phyloP scores from a whole-genome alignment of 2,329 filamentous ascomycete species.

The Fusarium chaquense region DNA sequence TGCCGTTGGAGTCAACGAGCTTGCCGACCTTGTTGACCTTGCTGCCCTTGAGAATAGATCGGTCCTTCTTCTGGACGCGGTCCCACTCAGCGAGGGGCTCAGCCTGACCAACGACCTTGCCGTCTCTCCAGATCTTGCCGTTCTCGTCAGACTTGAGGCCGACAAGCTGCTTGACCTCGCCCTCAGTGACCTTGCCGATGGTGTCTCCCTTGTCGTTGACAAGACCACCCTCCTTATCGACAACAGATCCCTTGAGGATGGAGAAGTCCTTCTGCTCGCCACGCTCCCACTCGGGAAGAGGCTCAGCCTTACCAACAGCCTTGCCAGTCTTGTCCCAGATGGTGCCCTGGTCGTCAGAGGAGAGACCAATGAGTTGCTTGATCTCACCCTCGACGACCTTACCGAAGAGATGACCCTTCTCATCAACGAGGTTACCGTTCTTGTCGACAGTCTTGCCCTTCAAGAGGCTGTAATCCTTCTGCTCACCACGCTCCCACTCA shows the following conservation, averaged over 20 bases:
- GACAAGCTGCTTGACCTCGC: constrained; percentile 72
- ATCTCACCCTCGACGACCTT: constrained; percentile 72
- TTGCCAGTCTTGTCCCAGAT: constrained; percentile 73
- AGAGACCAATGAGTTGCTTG: constrained; percentile 72
- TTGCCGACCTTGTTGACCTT: constrained; percentile 72
- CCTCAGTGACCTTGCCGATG: constrained; percentile 73
- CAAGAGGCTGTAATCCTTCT: constrained; percentile 37
- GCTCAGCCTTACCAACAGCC: constrained; percentile 73
- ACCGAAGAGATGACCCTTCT: constrained; percentile 67
- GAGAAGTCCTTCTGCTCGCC: constrained; percentile 50
- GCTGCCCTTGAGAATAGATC: constrained; percentile 63
- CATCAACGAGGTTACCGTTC: constrained; percentile 67
- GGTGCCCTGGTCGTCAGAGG: constrained; percentile 75
- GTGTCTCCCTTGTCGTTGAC: constrained; percentile 65
- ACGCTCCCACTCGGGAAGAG: constrained; percentile 67
- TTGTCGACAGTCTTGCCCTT: constrained; percentile 70
- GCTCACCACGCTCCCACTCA: constrained; percentile 61
- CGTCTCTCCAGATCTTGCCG: constrained; percentile 72
- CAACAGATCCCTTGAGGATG: constrained; percentile 60
- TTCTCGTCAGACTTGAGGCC: constrained; percentile 75
- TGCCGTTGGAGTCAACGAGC: constrained; percentile 65
- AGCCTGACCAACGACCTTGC: constrained; percentile 73
- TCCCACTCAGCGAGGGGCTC: constrained; percentile 71
- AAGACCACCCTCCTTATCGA: constrained; percentile 71
- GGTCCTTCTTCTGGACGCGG: constrained; percentile 56